Evolutionary conservation across 73 alveolate species (phyloP).

Genomic region (Paramecium caudatum): DNA sequence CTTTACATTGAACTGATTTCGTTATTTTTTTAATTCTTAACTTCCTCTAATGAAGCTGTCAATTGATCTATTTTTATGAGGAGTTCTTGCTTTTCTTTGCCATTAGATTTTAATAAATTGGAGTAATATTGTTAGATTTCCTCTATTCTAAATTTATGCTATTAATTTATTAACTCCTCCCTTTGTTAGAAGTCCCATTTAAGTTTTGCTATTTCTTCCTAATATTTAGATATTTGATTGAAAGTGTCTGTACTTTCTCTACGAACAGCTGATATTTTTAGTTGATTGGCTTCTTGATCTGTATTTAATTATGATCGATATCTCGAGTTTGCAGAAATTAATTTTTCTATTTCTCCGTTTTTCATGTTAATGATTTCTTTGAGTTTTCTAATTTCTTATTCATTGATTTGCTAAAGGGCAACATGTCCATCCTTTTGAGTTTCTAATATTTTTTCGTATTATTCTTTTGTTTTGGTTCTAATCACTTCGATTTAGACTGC

Average conservation of each 20-base stretch:
- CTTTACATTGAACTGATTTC: not conserved
- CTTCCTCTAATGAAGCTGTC: no score
- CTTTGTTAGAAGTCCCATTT: not conserved
- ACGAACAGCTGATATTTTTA: not conserved
- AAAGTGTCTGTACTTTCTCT: not conserved
- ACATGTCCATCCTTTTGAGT: not conserved
- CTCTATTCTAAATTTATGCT: not conserved
- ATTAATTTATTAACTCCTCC: not conserved
- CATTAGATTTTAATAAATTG: not conserved
- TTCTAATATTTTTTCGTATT: slow-evolving; percentile 14
- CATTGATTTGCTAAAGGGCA: not conserved
- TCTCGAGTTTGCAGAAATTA: slow-evolving; percentile 1
- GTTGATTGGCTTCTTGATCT: not conserved
- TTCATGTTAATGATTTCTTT: not conserved
- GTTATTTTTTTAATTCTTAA: no score
- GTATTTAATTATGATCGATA: slow-evolving; percentile 6
- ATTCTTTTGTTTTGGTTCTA: slow-evolving; percentile 21
- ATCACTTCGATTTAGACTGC: not conserved
- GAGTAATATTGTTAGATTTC: not conserved
- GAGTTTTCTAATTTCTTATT: not conserved
- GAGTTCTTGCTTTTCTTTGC: slow-evolving; percentile 1
- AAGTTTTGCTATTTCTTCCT: not conserved
- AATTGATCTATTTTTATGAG: not conserved
- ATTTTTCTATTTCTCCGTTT: not conserved
- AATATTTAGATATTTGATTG: not conserved